Base-by-base conservation (phyloP, 1,139 yeast genomes). In the Sugiyamaella xylanicola region DNA sequence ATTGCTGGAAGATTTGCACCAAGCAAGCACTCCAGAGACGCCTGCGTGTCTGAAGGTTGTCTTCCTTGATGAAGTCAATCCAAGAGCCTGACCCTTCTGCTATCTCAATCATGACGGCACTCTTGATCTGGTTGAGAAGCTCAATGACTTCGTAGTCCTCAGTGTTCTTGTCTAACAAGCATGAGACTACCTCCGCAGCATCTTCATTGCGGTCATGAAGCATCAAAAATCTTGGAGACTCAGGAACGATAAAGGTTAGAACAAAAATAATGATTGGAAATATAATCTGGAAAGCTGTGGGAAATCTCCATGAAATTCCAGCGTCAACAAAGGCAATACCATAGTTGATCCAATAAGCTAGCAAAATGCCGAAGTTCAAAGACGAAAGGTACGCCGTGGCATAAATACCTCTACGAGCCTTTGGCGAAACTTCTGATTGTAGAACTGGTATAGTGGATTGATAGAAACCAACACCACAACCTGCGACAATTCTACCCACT, bases 361-460 rank as follows among this genome's bases (percentile, higher is more conserved):
- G 72, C 63, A 82, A 78, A 47, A 88, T 84, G 63, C 92, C 91
- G 55, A 84, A 73, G 48, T 87, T 87, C 59, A 85, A 80, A 54
- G 84, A 80, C 15, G 87, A 81, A 62, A 88, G 90, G 70, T 86
- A 87, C 64, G 83, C 74, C 63, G 80, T 78, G 52, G 86, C 89
- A 67, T 85, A 77, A 60, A 80, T 74, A 65, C 95, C 93, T 74
- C 93, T 81, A 67, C 81, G 79, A 63, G 80, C 81, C 8, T 89
- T 83, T 57, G 79, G 78, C 15, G 91, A 82, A 78, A 85, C 81
- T 71, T 87, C 95, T 0, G 92, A 82, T 69, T 86, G 89, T 83
- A 87, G 85, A 58, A 19, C 75, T 60, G 85, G 84, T 54, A 82
- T 82, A 59, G 82, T 79, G 51, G 84, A 83, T 64, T 85, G 83